Base-by-base conservation (phyloP, 2,329 filamentous ascomycete genomes). In the Hypomyces rosellus region DNA sequence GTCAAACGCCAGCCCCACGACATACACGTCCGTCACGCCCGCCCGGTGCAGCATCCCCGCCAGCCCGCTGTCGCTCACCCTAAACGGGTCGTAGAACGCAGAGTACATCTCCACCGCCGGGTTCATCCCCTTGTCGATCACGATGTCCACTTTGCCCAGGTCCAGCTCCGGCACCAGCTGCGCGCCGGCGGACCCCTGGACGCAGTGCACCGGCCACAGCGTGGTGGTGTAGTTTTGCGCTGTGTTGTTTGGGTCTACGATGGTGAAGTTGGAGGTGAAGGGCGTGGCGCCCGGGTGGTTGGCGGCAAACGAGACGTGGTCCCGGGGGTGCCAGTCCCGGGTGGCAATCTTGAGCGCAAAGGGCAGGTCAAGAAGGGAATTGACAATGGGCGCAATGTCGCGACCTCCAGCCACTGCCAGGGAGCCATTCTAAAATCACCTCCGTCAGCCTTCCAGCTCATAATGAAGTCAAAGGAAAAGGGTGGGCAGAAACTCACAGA, bases 191-290 rank as follows among this genome's bases (percentile, higher is more conserved):
- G 87, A 88, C 41, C 74, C 74, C 62, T 89, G 85, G 8, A 97
- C 78, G 70, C 93, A 97, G 72, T 99, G 93, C 18, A 81, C 80
- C 1, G 93, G 93, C 93, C 93, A 99, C 9, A 99, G 77, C 37
- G 81, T 76, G 49, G 85, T 84, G 38, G 73, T 67, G 70, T 89
- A 85, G 20, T 71, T 76, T 64, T 88, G 82, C 8, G 73, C 60
- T 4, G 79, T 66, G 67, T 88, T 82, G 56, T 69, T 57, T 1
- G 87, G 87, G 68, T 91, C 88, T 48, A 64, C 63, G 62, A 96
- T 82, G 3, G 73, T 81, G 46, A 82, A 73, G 33, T 69, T 71
- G 37, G 86, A 85, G 34, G 76, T 72, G 65, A 88, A 96, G 0
- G 92, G 82, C 54, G 73, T 66, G 61, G 86, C 84, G 61, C 79